Evolutionary conservation across 192 early-diverging fungal species (phyloP).

Genomic region (Coemansia sp.): DNA sequence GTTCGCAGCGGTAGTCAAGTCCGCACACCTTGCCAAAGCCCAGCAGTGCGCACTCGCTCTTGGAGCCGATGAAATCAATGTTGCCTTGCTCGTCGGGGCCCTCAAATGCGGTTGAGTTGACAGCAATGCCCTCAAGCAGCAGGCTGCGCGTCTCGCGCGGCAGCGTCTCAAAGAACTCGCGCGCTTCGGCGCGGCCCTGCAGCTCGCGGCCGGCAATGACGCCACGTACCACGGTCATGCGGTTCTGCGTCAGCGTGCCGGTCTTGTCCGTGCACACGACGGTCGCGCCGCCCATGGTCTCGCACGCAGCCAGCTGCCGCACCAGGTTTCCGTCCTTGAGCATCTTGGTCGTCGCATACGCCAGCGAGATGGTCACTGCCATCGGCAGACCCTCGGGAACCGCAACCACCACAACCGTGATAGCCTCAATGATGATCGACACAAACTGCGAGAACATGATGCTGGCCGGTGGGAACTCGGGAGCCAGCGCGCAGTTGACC

Average conservation of each 20-base stretch:
- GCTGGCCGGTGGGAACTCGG: constrained; percentile 57
- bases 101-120: constrained; percentile 79
- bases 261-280: constrained; percentile 88
- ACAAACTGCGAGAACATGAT: constrained; percentile 61
- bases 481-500: constrained; percentile 53
- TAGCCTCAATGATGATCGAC: constrained; percentile 74
- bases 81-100: constrained; percentile 63
- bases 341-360: constrained; percentile 81
- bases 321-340: constrained; percentile 79
- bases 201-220: constrained; percentile 54
- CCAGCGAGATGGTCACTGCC: constrained; percentile 84
- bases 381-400: constrained; percentile 87
- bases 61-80: constrained; percentile 69
- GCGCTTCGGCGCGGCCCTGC: constrained; percentile 38
- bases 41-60: constrained; percentile 79
- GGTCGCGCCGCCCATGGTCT: constrained; percentile 82
- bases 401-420: constrained; percentile 79
- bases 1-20: constrained; percentile 57
- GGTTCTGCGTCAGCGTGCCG: constrained; percentile 82
- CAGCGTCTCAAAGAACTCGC: constrained; percentile 54
- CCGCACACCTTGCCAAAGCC: constrained; percentile 64
- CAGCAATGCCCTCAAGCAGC: constrained; percentile 60
- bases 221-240: constrained; percentile 75
- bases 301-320: constrained; percentile 74
- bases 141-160: constrained; percentile 33